Evolutionary conservation across 805 yeast genomes (phyloP), one percentile per base, ranked within the genome.

Genomic region (Tetrapisispora arboricola): DNA sequence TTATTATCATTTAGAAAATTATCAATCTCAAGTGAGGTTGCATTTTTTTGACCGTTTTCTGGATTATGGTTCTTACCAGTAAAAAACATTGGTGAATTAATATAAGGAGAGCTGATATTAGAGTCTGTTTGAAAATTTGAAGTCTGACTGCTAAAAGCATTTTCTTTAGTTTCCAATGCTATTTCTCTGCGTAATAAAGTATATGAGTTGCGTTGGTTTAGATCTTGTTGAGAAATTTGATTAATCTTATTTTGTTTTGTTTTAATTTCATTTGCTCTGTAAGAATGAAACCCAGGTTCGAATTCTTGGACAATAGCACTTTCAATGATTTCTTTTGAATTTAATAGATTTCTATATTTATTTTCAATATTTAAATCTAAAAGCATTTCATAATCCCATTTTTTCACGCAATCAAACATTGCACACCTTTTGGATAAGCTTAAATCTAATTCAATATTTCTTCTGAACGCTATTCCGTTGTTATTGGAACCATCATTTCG

Each of bases 291-390:
- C 1, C 22, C 38, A 6, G 42, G 42, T 18, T 41, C 44, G 32
- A 13, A 36, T 15, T 32, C 36, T 20, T 41, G 37, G 3, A 32
- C 27, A 11, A 75, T 67, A 44, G 82, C 75, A 51, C 80, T 72
- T 24, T 76, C 75, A 3, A 78, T 74, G 33, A 78, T 68, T 48
- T 78, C 84, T 39, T 71, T 77, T 32, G 75, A 73, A 13, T 80
- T 75, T 10, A 72, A 64, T 22, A 63, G 58, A 17, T 39, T 39
- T 28, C 34, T 20, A 39, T 59, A 63, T 43, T 67, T 69, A 38
- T 65, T 65, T 46, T 70, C 75, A n/a, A 66, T 55, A 25, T 64
- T 53, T 24, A 78, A 58, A 29, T 76, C 79, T 34, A 76, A 48
- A 26, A 78, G 54, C 47, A 73, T 72, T 34, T 72, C 72, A 24